phyloP scores from a whole-genome alignment of 129 eudicot genomes.

The Scalesia atractyloides region DNA sequence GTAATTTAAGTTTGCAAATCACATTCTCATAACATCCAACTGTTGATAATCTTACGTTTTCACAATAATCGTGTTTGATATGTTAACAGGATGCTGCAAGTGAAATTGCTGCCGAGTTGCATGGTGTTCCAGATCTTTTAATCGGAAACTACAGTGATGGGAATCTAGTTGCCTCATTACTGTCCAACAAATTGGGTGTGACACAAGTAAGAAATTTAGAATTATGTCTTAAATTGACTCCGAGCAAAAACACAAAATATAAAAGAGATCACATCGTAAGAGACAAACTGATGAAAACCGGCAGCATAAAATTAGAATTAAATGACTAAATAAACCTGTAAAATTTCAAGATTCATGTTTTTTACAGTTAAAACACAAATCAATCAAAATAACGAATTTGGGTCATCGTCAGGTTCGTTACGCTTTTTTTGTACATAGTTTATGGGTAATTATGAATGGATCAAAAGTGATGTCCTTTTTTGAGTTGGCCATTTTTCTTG shows the following conservation, averaged over 20 bases:
- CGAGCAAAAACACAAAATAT: no score
- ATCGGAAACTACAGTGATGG: slow-evolving; percentile 99
- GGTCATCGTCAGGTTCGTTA: no score
- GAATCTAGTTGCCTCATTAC: slow-evolving; percentile 85
- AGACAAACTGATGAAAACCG: no score
- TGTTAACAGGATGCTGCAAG: slow-evolving; percentile 69
- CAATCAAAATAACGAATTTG: background rate
- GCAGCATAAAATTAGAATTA: no score
- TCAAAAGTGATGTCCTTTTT: no score
- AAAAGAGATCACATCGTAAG: no score
- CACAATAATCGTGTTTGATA: slow-evolving; percentile 13
- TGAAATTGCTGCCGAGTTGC: slow-evolving; percentile 83
- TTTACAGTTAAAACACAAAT: background rate
- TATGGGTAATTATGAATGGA: no score
- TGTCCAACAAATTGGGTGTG: slow-evolving; percentile 85
- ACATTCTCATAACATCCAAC: background rate
- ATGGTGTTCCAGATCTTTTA: slow-evolving; percentile 76
- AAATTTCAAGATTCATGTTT: background rate
- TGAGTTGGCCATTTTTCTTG: no score
- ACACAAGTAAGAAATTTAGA: slow-evolving; percentile 58
- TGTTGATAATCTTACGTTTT: background rate
- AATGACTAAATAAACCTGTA: background rate
- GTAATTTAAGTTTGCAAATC: slow-evolving; percentile 30
- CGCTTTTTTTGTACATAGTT: no score
- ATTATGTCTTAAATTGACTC: background rate